Conservation (phyloP, 139 green algal species). For the Haematococcus sp. region DNA sequence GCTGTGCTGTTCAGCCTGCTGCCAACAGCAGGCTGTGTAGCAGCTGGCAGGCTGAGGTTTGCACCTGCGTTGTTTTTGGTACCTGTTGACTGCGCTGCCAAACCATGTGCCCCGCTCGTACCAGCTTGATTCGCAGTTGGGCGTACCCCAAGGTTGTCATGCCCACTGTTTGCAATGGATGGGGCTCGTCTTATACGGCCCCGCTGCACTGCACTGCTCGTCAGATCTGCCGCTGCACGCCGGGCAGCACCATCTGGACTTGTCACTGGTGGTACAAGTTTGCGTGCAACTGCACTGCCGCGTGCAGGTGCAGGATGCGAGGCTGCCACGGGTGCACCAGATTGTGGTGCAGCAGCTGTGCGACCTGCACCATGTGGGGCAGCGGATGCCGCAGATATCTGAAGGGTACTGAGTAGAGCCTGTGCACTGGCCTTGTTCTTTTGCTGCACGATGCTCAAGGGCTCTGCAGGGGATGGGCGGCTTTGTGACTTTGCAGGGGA, state of each 20-base stretch:
- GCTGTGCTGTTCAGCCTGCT: not conserved
- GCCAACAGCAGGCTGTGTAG: not conserved
- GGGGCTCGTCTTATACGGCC: too few relatives aligned
- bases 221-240: too few relatives aligned
- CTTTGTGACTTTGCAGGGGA: not conserved
- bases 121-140: too few relatives aligned
- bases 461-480: not conserved
- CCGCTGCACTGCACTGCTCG: too few relatives aligned
- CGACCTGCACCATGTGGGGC: not conserved
- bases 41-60: not conserved
- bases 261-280: too few relatives aligned
- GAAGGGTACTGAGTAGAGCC: not conserved
- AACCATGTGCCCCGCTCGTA: too few relatives aligned
- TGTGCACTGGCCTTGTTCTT: slow-evolving; percentile 8
- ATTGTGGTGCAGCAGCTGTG: not conserved
- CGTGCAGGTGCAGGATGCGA: not conserved
- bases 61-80: not conserved
- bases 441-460: not conserved
- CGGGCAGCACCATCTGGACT: too few relatives aligned
- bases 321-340: not conserved
- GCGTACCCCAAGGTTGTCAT: too few relatives aligned
- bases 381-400: not conserved
- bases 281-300: not conserved
- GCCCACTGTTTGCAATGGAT: too few relatives aligned
- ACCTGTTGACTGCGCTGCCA: too few relatives aligned